phyloP scores from a whole-genome alignment of 169 alveolate genomes.

The Eimeria acervulina region DNA sequence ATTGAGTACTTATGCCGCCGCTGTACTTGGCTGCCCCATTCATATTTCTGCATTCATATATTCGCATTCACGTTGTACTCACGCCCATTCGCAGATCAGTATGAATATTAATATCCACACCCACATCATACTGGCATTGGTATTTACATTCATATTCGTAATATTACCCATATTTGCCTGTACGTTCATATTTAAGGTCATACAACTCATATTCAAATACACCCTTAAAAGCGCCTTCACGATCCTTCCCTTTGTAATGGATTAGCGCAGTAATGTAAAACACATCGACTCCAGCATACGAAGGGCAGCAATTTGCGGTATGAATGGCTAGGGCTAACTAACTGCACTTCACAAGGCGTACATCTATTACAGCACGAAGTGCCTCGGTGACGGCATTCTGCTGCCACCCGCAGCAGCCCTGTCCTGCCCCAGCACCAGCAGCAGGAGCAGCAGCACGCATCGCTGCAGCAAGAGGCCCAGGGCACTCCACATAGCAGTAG shows the following conservation, averaged over 20 bases:
- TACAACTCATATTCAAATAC: not conserved
- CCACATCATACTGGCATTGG: not conserved
- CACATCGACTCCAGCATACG: not conserved
- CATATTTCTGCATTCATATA: too few species aligned
- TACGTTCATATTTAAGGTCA: not conserved
- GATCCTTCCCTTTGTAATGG: not conserved
- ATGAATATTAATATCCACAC: not conserved
- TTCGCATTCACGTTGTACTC: too few species aligned
- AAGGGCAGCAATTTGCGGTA: not conserved
- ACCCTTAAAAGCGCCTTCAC: not conserved
- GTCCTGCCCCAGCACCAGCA: not conserved
- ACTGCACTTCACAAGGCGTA: too few species aligned
- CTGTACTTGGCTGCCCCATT: too few species aligned
- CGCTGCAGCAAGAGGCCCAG: constrained; percentile 52
- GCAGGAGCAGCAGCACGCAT: constrained; percentile 19
- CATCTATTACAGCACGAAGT: not conserved
- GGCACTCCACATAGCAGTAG: constrained; percentile 81
- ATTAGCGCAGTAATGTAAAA: too few species aligned
- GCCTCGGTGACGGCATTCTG: constrained; percentile 48
- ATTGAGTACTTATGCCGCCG: too few species aligned
- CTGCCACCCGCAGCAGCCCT: not conserved
- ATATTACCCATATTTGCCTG: not conserved
- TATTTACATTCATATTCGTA: not conserved
- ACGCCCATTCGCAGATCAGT: too few species aligned
- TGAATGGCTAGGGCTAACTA: too few species aligned